Conservation (phyloP, 2,329 filamentous ascomycete species). For the Celoporthe dispersa region DNA sequence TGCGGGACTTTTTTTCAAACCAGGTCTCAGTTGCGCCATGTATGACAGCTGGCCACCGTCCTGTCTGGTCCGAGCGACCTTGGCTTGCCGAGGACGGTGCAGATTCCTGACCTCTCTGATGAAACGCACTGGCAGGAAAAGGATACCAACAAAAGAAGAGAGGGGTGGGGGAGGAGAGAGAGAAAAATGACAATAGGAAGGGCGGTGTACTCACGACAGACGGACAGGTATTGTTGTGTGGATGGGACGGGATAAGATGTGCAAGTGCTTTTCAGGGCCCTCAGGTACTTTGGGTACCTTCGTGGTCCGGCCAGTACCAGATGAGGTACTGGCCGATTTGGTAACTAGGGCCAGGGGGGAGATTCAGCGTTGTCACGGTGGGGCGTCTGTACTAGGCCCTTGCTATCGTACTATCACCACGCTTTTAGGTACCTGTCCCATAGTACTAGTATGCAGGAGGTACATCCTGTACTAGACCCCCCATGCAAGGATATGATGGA, state of each 20-base stretch:
- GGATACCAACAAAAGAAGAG: too few relatives aligned
- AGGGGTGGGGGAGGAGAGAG: too few relatives aligned
- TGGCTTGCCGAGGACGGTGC: neutral
- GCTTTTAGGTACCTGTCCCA: neutral
- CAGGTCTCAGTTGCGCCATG: neutral
- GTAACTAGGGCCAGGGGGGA: neutral
- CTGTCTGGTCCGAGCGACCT: neutral
- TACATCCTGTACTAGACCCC: neutral
- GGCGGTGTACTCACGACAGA: slow-evolving; percentile 16
- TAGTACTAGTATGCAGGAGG: neutral
- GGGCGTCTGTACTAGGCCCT: neutral
- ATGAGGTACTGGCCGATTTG: neutral
- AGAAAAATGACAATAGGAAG: slow-evolving; percentile 15
- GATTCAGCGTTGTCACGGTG: neutral
- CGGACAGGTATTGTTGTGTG: neutral
- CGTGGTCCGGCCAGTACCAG: neutral
- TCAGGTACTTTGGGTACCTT: neutral
- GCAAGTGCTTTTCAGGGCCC: neutral
- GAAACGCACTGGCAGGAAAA: neutral
- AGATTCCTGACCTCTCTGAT: neutral
- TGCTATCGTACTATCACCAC: neutral
- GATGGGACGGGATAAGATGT: neutral
- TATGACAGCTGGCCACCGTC: neutral
- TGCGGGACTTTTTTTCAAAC: neutral
- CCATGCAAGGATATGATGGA: neutral